Base-by-base conservation (phyloP, 805 yeast genomes). In the Metahyphopichia silvanorum region DNA sequence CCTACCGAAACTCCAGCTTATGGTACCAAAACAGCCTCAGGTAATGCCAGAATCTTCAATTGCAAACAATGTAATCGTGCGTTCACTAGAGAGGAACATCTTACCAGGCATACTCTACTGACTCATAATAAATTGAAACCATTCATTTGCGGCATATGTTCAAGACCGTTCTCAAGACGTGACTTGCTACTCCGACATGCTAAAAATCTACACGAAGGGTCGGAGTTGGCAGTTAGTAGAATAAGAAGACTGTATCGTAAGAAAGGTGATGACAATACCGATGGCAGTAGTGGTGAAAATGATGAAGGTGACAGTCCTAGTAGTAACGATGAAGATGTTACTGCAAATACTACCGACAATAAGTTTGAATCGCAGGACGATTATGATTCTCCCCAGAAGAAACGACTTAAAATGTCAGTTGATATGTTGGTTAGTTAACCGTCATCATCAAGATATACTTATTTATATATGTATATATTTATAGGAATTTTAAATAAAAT, bases 71-170 rank as follows among this genome's bases (percentile, higher is more conserved):
- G 73, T 40, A 52, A 62, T 29, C 53, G 71, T 16, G 73, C 73
- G 4, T 66, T 66, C 45, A 66, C 71, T n/a, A 47, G 73, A 36
- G 71, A 66, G 38, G 73, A 66, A 42, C 73, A 66, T 37, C 47
- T 66, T 24, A 63, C 69, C 17, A 47, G 73, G 28, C 73, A 66
- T 39, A 53, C 66, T 11, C 46, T 63, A 21, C 59, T 61, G 37
- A 66, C 73, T 7, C 73, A 66, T 39, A 66, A 66, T 46, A 66
- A 66, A 34, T 49, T 65, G 33, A 66, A 65, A 41, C 73, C 73
- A 3, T 66, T 62, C 39, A 49, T 60, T 5, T 66, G 73, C 37
- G 71, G 71, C 6, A 57, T 66, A n/a, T 66, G 73, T 43, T 39
- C 50, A 21, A 51, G 73, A 30, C 69, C 73, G 5, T 66, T 66